Base-by-base conservation (phyloP, 1,284 basidiomycete species). In the Golubevia pallescens region DNA sequence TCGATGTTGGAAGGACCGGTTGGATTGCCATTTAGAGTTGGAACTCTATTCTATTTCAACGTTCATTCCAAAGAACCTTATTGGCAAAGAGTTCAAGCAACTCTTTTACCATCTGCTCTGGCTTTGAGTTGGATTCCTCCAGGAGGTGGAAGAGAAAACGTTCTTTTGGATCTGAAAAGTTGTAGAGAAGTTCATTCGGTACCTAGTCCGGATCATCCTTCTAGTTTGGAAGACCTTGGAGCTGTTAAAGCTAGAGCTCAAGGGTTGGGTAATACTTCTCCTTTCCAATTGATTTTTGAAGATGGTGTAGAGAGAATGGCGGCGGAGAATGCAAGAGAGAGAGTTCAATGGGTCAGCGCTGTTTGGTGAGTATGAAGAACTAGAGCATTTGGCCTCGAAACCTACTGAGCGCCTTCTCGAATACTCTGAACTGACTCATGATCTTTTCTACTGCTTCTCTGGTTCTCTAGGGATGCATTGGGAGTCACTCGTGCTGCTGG, bases 251-350 rank as follows among this genome's bases (percentile, higher is more conserved):
- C 78, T 1, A 62, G 71, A 2, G 66, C 63, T 24, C 77, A 79
- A 38, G 71, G 70, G 3, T 61, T 81, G 34, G 62, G 42, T 28
- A 60, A 62, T 51, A 68, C 79, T 65, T 73, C 42, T 57, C 73
- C 78, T 7, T 81, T 76, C 61, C 77, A 81, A 65, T 65, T 81
- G n/a, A 72, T 79, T 54, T 81, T 81, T 62, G 75, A 79, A 32
- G 78, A 81, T 54, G 78, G 78, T n/a, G 71, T 81, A 0, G 78
- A 81, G 68, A 56, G 78, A 1, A 59, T 81, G 2, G 78, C 77
- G 20, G 73, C 75, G 20, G 71, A 74, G 13, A 69, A 68, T 4
- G 73, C 75, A 52, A 71, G 60, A 57, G 77, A 79, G 28, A 59
- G 78, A 5, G 73, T 77, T 13, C 69, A 74, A 54, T 81, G 78